Evolutionary conservation across 495 filamentous ascomycete genomes (phyloP).

Genomic region (Elasticomyces elasticus): DNA sequence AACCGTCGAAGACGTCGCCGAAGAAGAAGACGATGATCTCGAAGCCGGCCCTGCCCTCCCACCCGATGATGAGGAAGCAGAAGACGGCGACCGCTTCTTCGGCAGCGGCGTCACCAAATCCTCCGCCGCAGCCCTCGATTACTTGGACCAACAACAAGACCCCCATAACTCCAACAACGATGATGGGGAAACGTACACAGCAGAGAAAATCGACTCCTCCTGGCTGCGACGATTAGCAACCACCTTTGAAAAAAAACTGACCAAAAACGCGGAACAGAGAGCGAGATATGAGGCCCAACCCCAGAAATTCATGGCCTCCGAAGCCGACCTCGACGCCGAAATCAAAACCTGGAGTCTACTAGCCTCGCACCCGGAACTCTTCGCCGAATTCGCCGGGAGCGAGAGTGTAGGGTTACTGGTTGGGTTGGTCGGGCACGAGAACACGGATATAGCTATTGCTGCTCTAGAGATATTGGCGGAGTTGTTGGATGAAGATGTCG

Average conservation of each 20-base stretch:
- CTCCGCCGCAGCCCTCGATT: conserved; percentile 81
- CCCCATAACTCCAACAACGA: too few species aligned
- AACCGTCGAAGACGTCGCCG: conserved; percentile 49
- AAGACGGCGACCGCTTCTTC: conserved; percentile 91
- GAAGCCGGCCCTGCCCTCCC: conserved; percentile 62
- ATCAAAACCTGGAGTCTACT: conserved; percentile 84
- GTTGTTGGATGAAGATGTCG: conserved; percentile 88
- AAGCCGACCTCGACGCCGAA: conserved; percentile 85
- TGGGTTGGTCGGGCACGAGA: conserved; percentile 80
- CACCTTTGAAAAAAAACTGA: conserved; percentile 84
- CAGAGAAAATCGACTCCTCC: conserved; percentile 69
- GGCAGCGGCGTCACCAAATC: conserved; percentile 77
- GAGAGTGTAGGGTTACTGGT: conserved; percentile 70
- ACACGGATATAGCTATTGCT: conserved; percentile 92
- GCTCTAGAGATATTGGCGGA: conserved; percentile 85
- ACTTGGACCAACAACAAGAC: conserved; percentile 64
- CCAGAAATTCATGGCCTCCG: conserved; percentile 72
- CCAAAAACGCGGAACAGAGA: conserved; percentile 83
- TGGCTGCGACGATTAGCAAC: conserved; percentile 78
- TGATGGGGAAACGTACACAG: conserved; percentile 45
- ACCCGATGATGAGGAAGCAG: conserved; percentile 53
- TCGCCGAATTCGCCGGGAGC: conserved; percentile 68
- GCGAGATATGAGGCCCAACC: conserved; percentile 80
- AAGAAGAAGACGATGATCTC: conserved; percentile 46
- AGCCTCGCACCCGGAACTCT: conserved; percentile 76